Conservation (phyloP, 1,284 basidiomycete species). For the Papiliotrema laurentii region DNA sequence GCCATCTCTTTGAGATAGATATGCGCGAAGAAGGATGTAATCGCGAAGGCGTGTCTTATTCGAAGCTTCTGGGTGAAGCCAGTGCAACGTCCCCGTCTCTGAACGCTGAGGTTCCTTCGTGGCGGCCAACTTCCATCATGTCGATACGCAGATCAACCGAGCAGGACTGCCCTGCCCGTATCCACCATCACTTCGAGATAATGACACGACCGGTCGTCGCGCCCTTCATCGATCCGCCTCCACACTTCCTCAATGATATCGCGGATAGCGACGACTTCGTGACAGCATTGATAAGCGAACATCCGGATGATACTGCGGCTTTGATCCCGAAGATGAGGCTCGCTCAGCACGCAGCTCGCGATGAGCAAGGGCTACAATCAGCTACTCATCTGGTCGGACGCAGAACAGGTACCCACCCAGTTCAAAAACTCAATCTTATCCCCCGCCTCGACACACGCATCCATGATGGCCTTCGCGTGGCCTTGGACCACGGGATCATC, state of each 20-base stretch:
- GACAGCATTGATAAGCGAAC: constrained; percentile 27
- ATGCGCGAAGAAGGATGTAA: no score
- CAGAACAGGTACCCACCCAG: constrained; percentile 15
- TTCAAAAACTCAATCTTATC: constrained; percentile 31
- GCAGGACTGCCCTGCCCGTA: no score
- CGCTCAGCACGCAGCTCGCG: constrained; percentile 17
- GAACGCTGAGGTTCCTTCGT: no score
- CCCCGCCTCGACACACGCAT: constrained; percentile 20
- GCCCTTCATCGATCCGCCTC: constrained; percentile 20
- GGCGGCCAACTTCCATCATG: no score
- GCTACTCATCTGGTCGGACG: constrained; percentile 7
- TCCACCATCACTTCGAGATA: no score
- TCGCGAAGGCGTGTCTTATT: no score
- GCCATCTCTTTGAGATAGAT: no score
- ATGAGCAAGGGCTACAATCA: neutral
- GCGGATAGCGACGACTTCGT: constrained; percentile 18
- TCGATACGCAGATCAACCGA: no score
- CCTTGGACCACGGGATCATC: constrained; percentile 20
- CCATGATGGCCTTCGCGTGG: constrained; percentile 18
- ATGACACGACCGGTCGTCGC: no score
- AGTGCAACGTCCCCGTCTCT: no score
- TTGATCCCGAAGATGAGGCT: constrained; percentile 13
- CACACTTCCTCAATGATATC: constrained; percentile 24
- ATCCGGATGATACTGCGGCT: constrained; percentile 16
- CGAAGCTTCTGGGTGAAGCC: no score